Conservation (phyloP, 2,329 filamentous ascomycete genomes). For the Aspergillus sp. region DNA sequence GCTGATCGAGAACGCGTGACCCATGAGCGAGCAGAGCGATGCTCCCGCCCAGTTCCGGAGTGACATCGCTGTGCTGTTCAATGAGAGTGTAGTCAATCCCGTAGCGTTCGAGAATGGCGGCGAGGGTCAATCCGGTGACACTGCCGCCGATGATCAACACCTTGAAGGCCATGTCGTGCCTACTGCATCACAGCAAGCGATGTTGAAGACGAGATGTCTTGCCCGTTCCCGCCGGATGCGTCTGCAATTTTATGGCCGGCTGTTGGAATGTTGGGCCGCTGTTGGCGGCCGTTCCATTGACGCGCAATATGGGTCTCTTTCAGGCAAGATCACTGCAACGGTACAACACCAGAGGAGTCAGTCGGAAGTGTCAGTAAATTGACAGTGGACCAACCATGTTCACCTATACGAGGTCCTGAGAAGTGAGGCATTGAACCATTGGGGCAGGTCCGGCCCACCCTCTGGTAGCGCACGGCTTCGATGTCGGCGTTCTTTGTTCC, state of each 20-base stretch:
- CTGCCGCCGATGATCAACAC: slow-evolving; percentile 48
- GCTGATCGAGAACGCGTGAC: slow-evolving; percentile 51
- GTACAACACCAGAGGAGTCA: not conserved
- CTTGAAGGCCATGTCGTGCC: not conserved
- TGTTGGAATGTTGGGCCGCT: not conserved
- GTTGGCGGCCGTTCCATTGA: not conserved
- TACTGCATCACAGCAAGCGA: no score
- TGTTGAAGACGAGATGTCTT: no score
- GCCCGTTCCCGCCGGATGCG: no score
- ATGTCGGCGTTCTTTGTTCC: no score
- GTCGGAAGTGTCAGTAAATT: not conserved
- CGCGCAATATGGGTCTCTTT: not conserved
- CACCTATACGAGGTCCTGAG: no score
- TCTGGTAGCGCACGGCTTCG: no score
- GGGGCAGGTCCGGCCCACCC: no score
- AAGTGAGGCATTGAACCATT: no score
- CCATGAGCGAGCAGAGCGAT: slow-evolving; percentile 50
- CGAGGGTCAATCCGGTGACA: slow-evolving; percentile 49
- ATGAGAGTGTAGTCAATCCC: slow-evolving; percentile 52
- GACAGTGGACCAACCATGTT: no score
- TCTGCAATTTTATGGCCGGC: not conserved
- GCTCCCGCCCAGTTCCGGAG: slow-evolving; percentile 49
- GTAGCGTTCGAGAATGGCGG: slow-evolving; percentile 47
- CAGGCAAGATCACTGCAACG: no score
- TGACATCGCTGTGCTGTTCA: slow-evolving; percentile 38